phyloP scores from a whole-genome alignment of 352 stramenopile genomes.

The Globisporangium spiculum region DNA sequence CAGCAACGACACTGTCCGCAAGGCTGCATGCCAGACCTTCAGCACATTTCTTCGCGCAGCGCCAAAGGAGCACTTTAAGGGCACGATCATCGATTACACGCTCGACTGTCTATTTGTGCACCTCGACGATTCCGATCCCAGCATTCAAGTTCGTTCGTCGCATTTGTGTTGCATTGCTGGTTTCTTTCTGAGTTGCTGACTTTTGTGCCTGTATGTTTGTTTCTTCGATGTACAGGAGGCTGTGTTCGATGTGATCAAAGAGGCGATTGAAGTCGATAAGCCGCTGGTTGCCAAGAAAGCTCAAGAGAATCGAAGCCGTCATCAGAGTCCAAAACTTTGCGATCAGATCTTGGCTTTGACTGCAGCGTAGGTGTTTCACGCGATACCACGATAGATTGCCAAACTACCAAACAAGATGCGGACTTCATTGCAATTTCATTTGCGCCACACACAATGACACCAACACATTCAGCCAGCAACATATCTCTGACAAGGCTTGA shows the following conservation, averaged over 20 bases:
- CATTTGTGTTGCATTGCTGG: neutral
- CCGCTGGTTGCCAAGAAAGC: conserved; percentile 67
- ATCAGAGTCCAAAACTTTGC: conserved; percentile 71
- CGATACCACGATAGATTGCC: conserved; percentile 9
- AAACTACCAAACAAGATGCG: neutral
- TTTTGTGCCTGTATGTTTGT: conserved; percentile 2
- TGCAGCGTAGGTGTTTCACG: conserved; percentile 16
- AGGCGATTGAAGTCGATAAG: conserved; percentile 58
- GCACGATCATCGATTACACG: conserved; percentile 90
- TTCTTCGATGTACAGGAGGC: conserved; percentile 34
- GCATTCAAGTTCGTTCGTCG: conserved; percentile 64
- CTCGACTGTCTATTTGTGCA: conserved; percentile 91
- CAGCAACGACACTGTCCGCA: conserved; percentile 88
- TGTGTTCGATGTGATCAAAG: conserved; percentile 68
- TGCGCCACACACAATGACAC: neutral
- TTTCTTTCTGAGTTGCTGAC: conserved; percentile 7
- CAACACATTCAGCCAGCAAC: neutral
- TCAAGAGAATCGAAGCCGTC: conserved; percentile 63
- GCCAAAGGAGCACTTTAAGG: conserved; percentile 80
- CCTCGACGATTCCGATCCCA: conserved; percentile 84
- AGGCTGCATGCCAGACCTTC: conserved; percentile 85
- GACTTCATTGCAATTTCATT: neutral
- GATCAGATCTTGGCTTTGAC: conserved; percentile 60
- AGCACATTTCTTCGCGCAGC: conserved; percentile 83
- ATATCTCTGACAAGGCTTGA: neutral